phyloP scores from a whole-genome alignment of 1,284 basidiomycete genomes.

The Trichosporon coremiiforme region DNA sequence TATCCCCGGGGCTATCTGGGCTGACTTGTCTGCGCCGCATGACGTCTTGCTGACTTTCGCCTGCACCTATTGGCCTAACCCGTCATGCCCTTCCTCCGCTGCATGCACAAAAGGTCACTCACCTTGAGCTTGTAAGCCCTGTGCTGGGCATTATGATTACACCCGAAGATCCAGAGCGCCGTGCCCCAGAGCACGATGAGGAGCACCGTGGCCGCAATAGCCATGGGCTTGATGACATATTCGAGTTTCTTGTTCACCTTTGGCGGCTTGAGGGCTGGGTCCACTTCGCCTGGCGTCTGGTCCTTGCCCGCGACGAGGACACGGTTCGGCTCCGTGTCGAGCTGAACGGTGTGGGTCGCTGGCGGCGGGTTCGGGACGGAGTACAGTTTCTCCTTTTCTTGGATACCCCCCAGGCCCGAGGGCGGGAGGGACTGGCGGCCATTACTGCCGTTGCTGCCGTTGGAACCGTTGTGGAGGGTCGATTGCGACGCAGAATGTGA shows the following conservation, averaged over 20 bases:
- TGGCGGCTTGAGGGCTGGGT: neutral
- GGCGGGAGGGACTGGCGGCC: neutral
- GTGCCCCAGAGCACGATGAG: conserved; percentile 9
- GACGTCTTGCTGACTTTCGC: neutral
- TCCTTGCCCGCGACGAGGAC: neutral
- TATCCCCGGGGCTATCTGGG: neutral
- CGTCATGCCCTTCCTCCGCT: no score
- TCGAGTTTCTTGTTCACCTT: conserved; percentile 3
- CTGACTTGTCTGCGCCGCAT: neutral
- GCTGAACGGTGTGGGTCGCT: neutral
- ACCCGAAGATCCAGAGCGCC: conserved; percentile 14
- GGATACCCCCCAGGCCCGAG: neutral
- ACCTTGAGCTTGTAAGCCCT: conserved; percentile 1
- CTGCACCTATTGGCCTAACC: neutral
- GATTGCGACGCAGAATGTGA: neutral
- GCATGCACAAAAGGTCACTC: no score
- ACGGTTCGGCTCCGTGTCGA: neutral
- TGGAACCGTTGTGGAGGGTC: neutral
- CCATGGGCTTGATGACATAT: conserved; percentile 8
- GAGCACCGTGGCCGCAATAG: neutral
- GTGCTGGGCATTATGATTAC: conserved; percentile 5
- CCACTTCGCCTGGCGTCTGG: neutral
- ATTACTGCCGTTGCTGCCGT: neutral
- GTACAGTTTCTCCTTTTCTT: neutral
- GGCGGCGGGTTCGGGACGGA: neutral